A percentile compares a stretch with the other conserved stretches of the same genome.
phyloP scores from a whole-genome alignment of 164 flowering plant species.

The Chimonanthus salicifolius region DNA sequence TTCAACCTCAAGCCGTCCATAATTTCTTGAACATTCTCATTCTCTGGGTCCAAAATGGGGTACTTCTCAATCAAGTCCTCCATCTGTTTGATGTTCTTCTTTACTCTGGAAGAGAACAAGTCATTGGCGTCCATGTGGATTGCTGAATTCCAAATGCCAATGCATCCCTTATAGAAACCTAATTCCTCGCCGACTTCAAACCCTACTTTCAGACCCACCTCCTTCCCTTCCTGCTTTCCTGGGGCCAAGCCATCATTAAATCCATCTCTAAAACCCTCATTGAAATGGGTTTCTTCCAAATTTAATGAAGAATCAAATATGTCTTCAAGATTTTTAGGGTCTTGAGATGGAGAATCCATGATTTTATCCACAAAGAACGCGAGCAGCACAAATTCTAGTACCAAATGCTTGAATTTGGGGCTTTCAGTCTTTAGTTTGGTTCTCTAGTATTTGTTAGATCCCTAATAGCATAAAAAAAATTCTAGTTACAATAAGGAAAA shows the following conservation, averaged over 20 bases:
- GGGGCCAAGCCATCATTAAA: conserved; percentile 43
- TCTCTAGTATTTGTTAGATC: too few relatives aligned
- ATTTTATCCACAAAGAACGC: not conserved
- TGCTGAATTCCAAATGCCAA: conserved; percentile 57
- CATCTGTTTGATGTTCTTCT: conserved; percentile 48
- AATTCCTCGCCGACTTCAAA: conserved; percentile 69
- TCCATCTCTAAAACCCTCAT: conserved; percentile 61
- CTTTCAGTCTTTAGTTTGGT: too few relatives aligned
- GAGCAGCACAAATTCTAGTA: too few relatives aligned
- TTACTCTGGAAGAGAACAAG: conserved; percentile 49
- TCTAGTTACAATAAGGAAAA: too few relatives aligned
- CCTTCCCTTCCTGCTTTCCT: conserved; percentile 56
- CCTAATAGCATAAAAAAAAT: too few relatives aligned
- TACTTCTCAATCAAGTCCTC: conserved; percentile 45
- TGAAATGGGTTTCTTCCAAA: conserved; percentile 53
- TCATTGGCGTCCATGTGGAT: conserved; percentile 30
- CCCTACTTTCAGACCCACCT: conserved; percentile 62
- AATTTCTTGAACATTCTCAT: conserved; percentile 49
- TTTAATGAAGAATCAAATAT: conserved; percentile 53
- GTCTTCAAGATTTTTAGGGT: conserved; percentile 27
- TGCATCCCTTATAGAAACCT: conserved; percentile 72
- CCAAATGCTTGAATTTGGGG: too few relatives aligned
- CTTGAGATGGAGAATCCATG: conserved; percentile 19
- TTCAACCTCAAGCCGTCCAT: conserved; percentile 61
- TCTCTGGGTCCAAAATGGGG: conserved; percentile 61